Conservation (phyloP, 2,329 filamentous ascomycete species). For the Truncatella angustata region DNA sequence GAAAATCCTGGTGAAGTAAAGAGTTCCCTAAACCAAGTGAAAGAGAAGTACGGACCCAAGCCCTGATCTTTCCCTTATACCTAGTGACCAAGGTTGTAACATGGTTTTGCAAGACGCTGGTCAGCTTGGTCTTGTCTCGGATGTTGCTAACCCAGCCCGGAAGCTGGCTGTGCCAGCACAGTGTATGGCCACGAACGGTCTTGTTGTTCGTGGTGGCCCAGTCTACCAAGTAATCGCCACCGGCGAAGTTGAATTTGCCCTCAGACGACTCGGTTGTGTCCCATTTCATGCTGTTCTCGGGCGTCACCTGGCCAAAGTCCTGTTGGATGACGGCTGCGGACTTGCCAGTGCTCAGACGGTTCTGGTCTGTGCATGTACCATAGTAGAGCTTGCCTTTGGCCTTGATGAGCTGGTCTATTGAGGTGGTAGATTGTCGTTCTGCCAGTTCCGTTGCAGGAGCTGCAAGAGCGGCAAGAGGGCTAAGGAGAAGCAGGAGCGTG, state of each 20-base stretch:
- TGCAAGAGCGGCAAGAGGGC: slow-evolving; percentile 31
- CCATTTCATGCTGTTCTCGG: slow-evolving; percentile 73
- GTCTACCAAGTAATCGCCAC: slow-evolving; percentile 59
- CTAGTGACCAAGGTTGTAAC: slow-evolving; percentile 54
- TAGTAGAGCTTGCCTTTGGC: slow-evolving; percentile 65
- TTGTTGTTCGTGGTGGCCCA: slow-evolving; percentile 56
- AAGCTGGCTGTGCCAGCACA: slow-evolving; percentile 63
- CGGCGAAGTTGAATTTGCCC: slow-evolving; percentile 52
- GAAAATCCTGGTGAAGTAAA: no score
- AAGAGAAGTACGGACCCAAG: slow-evolving; percentile 23
- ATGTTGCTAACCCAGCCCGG: slow-evolving; percentile 55
- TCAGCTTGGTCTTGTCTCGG: slow-evolving; percentile 39
- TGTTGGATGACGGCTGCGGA: slow-evolving; percentile 56
- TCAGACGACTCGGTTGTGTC: slow-evolving; percentile 42
- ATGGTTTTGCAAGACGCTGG: slow-evolving; percentile 57
- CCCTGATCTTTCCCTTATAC: slow-evolving; percentile 60
- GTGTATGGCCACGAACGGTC: slow-evolving; percentile 63
- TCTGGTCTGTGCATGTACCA: slow-evolving; percentile 56
- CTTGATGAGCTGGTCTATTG: slow-evolving; percentile 56
- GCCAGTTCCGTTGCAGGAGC: slow-evolving; percentile 28
- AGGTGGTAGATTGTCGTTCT: slow-evolving; percentile 40
- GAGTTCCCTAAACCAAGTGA: no score
- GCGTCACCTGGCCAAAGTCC: slow-evolving; percentile 64
- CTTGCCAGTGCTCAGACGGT: slow-evolving; percentile 44
- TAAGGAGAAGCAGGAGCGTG: slow-evolving; percentile 32